Evolutionary conservation across 1,139 yeast species (phyloP).

Genomic region (Lodderomyces pseudojiufengensis): DNA sequence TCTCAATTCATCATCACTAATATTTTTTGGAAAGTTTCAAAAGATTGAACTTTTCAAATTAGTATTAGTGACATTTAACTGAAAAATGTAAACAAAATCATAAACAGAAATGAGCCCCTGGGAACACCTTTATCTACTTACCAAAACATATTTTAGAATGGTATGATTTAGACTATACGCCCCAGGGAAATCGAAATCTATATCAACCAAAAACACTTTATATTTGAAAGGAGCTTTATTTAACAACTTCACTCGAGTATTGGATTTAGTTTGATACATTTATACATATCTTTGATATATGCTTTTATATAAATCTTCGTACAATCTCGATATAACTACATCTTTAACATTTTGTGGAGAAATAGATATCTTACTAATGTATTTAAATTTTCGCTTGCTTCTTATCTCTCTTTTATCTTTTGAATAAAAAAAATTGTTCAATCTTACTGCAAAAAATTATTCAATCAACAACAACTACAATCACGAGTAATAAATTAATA

Average conservation of each 20-base stretch:
- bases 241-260: conserved; percentile 9
- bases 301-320: no score
- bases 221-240: conserved; percentile 8
- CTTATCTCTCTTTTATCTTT: no score
- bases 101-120: conserved; percentile 11
- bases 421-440: no score
- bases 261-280: conserved; percentile 10
- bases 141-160: conserved; percentile 9
- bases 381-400: no score
- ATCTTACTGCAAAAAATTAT: no score
- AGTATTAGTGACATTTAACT: background rate
- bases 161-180: conserved; percentile 18
- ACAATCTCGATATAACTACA: no score
- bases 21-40: no score
- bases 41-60: background rate
- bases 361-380: no score
- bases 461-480: no score
- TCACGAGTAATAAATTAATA: no score
- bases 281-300: background rate
- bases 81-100: background rate
- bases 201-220: conserved; percentile 11
- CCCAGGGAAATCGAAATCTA: conserved; percentile 16
- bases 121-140: conserved; percentile 17
- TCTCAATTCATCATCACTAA: no score
- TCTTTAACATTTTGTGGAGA: no score